Conservation (phyloP, 805 yeast genomes). For the Cyberlindnera veronae region DNA sequence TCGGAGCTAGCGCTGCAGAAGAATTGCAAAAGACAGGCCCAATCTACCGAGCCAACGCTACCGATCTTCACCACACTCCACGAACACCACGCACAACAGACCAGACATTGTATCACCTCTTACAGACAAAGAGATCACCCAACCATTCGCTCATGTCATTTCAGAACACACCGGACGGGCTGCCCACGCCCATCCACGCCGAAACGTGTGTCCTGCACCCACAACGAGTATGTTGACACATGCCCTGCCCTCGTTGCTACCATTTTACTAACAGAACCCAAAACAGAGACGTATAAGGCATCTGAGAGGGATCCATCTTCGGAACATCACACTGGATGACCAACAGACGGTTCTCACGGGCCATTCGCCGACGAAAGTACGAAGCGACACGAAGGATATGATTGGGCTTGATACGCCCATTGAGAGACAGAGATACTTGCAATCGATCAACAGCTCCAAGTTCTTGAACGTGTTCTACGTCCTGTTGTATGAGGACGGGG, state of each 20-base stretch:
- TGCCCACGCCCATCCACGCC: constrained; percentile 7
- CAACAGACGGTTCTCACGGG: neutral
- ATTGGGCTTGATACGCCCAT: constrained; percentile 15
- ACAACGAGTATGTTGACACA: constrained; percentile 8
- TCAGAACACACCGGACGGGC: neutral
- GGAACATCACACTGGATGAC: constrained; percentile 19
- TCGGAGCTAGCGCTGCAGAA: no score
- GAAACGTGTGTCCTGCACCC: constrained; percentile 18
- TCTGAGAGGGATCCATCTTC: constrained; percentile 17
- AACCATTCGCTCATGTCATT: no score
- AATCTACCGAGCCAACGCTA: no score
- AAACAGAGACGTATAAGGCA: constrained; percentile 24
- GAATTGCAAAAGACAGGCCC: no score
- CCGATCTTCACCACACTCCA: no score
- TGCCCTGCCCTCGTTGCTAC: neutral
- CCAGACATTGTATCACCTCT: no score
- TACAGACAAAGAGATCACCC: no score
- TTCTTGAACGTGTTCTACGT: constrained; percentile 36
- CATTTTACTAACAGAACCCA: neutral
- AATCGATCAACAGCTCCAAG: constrained; percentile 25
- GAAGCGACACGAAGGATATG: constrained; percentile 16
- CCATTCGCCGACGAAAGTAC: constrained; percentile 5
- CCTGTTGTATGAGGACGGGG: constrained; percentile 28
- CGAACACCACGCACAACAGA: no score
- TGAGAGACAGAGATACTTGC: constrained; percentile 28